Conservation (phyloP, 1,284 basidiomycete genomes). For the Boletus smithii region DNA sequence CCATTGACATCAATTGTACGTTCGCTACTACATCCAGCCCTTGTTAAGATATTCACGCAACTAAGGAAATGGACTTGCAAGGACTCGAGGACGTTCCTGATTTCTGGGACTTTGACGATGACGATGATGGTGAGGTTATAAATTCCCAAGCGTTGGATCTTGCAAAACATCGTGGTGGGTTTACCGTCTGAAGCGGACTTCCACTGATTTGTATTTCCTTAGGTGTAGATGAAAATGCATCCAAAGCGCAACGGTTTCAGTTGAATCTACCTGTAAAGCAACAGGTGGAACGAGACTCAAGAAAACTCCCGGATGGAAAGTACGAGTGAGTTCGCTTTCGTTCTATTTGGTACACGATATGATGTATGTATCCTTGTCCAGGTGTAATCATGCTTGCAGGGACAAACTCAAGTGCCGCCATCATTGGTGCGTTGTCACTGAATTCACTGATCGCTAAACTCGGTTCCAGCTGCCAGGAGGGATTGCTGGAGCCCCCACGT, state of each 20-base stretch:
- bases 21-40: slow-evolving; percentile 1
- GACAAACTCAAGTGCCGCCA: slow-evolving; percentile 72
- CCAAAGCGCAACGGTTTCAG: slow-evolving; percentile 1
- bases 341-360: background rate
- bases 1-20: slow-evolving; percentile 56
- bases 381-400: slow-evolving; percentile 79
- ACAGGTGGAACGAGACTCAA: slow-evolving; percentile 12
- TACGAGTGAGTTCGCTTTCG: slow-evolving; percentile 43
- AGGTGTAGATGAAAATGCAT: slow-evolving; percentile 1
- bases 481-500: slow-evolving; percentile 51
- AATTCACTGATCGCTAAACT: slow-evolving; percentile 3
- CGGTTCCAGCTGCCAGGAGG: slow-evolving; percentile 63
- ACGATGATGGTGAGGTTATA: slow-evolving; percentile 27
- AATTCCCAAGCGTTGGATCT: slow-evolving; percentile 4
- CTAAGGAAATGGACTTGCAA: slow-evolving; percentile 58
- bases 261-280: slow-evolving; percentile 2
- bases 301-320: slow-evolving; percentile 46
- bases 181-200: background rate
- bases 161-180: slow-evolving; percentile 10
- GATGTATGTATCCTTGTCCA: slow-evolving; percentile 27
- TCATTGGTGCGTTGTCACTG: slow-evolving; percentile 47
- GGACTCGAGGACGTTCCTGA: slow-evolving; percentile 63
- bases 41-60: slow-evolving; percentile 6
- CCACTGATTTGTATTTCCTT: background rate
- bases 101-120: slow-evolving; percentile 58